Percentiles rank a stretch among this genome's conserved stretches.
phyloP scores from a whole-genome alignment of 1,284 basidiomycete genomes.

The Ceratobasidium sp. region DNA sequence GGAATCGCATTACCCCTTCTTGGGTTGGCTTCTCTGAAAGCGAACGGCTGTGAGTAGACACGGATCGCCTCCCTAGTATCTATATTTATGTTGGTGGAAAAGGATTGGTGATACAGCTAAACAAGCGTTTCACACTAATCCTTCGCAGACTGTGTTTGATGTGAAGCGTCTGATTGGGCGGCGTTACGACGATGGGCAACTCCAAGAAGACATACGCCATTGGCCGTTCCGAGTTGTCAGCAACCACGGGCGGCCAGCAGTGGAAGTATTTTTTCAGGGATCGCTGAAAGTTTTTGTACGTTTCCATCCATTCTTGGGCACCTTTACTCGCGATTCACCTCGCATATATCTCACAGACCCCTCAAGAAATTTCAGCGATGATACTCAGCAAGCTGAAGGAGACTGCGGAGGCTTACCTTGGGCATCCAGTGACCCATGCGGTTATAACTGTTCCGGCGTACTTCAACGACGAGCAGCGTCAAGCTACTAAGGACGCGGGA shows the following conservation, averaged over 20 bases:
- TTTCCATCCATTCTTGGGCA: background rate
- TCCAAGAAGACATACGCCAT: conserved; percentile 29
- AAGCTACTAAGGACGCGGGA: conserved; percentile 68
- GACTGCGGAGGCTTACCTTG: background rate
- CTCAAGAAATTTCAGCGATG: conserved; percentile 6
- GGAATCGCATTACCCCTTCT: conserved; percentile 2
- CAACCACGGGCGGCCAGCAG: conserved; percentile 67
- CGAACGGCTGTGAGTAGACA: conserved; percentile 8
- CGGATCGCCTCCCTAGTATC: background rate
- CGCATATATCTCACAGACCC: conserved; percentile 11
- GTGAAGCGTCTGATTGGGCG: conserved; percentile 1
- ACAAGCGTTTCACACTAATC: background rate
- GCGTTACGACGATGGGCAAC: background rate
- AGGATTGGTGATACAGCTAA: conserved; percentile 6
- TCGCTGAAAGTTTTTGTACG: conserved; percentile 62
- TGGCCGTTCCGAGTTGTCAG: conserved; percentile 67
- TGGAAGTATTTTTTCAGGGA: conserved; percentile 68
- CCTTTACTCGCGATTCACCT: conserved; percentile 19
- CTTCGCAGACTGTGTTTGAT: background rate
- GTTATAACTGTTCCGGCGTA: conserved; percentile 66
- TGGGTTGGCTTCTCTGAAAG: background rate
- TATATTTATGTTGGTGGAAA: background rate
- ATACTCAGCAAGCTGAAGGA: conserved; percentile 1
- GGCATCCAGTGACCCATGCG: conserved; percentile 62
- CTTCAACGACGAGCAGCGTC: conserved; percentile 71